Evolutionary conservation across 2,329 filamentous ascomycete genomes (phyloP).

Genomic region (Sordariomycetes sp.): DNA sequence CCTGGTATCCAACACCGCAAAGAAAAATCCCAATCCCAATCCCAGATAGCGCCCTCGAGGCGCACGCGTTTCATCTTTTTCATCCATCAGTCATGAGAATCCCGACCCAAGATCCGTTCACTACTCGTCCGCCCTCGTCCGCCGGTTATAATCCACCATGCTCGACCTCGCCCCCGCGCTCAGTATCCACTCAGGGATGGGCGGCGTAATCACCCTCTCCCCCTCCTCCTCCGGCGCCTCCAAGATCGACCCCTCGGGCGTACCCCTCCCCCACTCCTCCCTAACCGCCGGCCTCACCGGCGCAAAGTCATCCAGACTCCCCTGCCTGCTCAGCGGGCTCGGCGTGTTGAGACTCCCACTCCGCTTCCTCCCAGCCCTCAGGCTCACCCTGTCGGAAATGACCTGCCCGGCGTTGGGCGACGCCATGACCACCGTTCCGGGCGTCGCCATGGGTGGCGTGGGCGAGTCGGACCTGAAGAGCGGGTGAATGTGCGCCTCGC

Average conservation of each 20-base stretch:
- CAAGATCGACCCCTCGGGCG: conserved; percentile 1
- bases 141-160: conserved; percentile 45
- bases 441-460: conserved; percentile 48
- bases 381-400: conserved; percentile 38
- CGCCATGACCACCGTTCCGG: conserved; percentile 58
- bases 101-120: not conserved
- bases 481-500: conserved; percentile 62
- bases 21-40: no score
- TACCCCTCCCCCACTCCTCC: not conserved
- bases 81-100: no score
- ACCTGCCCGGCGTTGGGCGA: conserved; percentile 55
- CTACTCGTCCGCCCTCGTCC: not conserved
- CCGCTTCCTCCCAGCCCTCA: conserved; percentile 38
- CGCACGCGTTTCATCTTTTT: no score
- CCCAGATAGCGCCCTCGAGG: no score
- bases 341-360: conserved; percentile 38
- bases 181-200: conserved; percentile 48
- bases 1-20: no score
- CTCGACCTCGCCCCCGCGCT: conserved; percentile 36
- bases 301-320: conserved; percentile 33
- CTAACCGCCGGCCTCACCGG: conserved; percentile 8
- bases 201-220: conserved; percentile 40
- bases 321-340: conserved; percentile 33
- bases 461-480: conserved; percentile 64
- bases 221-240: conserved; percentile 12